These are phyloP conservation scores for Kitagawia praeruptora DNA, from an alignment of 129 eudicot species.

Conservation along the genomic window DNA sequence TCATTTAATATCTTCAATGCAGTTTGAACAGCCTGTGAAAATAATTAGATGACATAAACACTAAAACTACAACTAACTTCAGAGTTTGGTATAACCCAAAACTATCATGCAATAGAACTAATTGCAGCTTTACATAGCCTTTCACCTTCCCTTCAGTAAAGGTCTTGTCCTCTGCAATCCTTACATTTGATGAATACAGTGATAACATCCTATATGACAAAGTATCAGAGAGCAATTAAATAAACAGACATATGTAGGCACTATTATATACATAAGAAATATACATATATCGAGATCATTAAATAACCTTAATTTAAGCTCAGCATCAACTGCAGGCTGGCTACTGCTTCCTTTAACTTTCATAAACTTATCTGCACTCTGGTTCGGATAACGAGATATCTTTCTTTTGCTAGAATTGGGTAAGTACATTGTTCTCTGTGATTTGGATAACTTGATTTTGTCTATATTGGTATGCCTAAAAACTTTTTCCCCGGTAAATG, in stretches of 20 bases:
- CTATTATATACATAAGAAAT: background rate
- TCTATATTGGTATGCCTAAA: constrained; percentile 21
- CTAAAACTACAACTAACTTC: background rate
- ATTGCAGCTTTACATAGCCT: constrained; percentile 50
- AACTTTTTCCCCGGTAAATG: constrained; percentile 9
- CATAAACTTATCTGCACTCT: constrained; percentile 10
- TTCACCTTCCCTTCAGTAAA: constrained; percentile 79
- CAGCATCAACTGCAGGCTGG: constrained; percentile 21
- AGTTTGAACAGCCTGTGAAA: no score
- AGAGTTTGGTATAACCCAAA: background rate
- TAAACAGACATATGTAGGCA: background rate
- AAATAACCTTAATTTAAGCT: constrained; percentile 41
- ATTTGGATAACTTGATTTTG: constrained; percentile 14
- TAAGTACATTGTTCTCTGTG: background rate
- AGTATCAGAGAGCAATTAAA: background rate
- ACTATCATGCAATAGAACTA: background rate
- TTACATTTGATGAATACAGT: constrained; percentile 16
- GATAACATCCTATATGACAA: constrained; percentile 42
- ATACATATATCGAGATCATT: background rate
- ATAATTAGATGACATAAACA: background rate
- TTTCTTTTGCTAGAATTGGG: constrained; percentile 4
- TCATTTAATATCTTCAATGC: constrained; percentile 56
- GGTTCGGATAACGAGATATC: background rate
- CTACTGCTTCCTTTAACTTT: constrained; percentile 16
- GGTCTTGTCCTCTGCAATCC: constrained; percentile 36